Percentiles rank a stretch among this genome's conserved stretches.
Evolutionary conservation across 306 rosid species (phyloP).

Genomic region (Rubus parviflorus): DNA sequence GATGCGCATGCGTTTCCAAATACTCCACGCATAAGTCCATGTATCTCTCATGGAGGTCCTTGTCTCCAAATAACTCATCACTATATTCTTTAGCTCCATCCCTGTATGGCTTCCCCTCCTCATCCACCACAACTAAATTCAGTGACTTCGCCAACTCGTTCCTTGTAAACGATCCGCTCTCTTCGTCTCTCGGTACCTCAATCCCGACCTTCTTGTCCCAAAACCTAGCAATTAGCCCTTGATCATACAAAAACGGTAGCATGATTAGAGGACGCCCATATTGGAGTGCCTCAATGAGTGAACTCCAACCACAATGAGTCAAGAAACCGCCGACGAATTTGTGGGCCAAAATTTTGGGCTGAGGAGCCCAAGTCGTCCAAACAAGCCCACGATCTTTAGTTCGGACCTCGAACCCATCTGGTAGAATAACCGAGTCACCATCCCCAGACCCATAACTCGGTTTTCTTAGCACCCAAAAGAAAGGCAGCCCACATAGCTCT

Average conservation of each 20-base stretch:
- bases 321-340: constrained; percentile 47
- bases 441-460: not conserved
- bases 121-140: constrained; percentile 31
- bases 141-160: constrained; percentile 27
- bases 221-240: constrained; percentile 24
- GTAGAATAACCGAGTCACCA: constrained; percentile 33
- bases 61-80: constrained; percentile 20
- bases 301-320: constrained; percentile 59
- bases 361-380: constrained; percentile 59
- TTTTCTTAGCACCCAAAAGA: constrained; percentile 57
- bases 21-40: constrained; percentile 14
- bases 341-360: constrained; percentile 51
- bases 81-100: constrained; percentile 30
- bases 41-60: constrained; percentile 16
- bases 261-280: constrained; percentile 15
- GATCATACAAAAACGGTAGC: constrained; percentile 23
- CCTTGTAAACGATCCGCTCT: constrained; percentile 31
- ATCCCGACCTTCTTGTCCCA: constrained; percentile 34
- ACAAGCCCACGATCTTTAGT: constrained; percentile 38
- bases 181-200: constrained; percentile 31
- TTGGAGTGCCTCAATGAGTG: constrained; percentile 34
- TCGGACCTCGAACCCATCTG: constrained; percentile 49
- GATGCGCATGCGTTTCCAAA: not conserved
- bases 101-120: constrained; percentile 35
- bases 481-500: constrained; percentile 46